A percentile compares a stretch with the other conserved stretches of the same genome.
Evolutionary conservation across 768 basidiomycete genomes (phyloP).

Genomic region (Pleurotus eryngii): DNA sequence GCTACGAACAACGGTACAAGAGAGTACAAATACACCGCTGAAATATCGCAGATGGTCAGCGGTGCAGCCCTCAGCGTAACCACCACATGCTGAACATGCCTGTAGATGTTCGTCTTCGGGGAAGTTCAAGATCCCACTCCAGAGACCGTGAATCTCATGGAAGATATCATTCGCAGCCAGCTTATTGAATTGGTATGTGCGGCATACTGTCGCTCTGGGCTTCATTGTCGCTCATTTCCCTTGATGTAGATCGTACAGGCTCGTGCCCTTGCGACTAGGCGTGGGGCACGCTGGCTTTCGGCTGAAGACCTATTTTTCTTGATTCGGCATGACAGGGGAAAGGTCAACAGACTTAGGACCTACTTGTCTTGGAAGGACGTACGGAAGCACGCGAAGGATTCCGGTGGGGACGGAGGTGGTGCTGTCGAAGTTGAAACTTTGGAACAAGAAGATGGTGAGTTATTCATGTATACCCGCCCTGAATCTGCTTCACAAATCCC

Average conservation of each 20-base stretch:
- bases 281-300: conserved; percentile 81
- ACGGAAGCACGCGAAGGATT: conserved; percentile 90
- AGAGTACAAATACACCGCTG: conserved; percentile 87
- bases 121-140: conserved; percentile 87
- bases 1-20: conserved; percentile 20
- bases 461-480: not conserved
- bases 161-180: conserved; percentile 89
- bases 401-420: conserved; percentile 75
- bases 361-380: conserved; percentile 98
- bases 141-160: conserved; percentile 90
- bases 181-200: conserved; percentile 77
- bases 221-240: not conserved
- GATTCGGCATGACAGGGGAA: conserved; percentile 89
- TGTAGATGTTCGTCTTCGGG: conserved; percentile 94
- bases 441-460: conserved; percentile 79
- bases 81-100: not conserved
- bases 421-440: conserved; percentile 80
- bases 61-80: not conserved
- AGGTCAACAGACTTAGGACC: conserved; percentile 88
- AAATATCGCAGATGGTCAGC: conserved; percentile 91
- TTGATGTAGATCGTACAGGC: conserved; percentile 81
- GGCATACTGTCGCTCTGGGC: not conserved
- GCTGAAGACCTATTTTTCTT: conserved; percentile 97
- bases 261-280: conserved; percentile 73
- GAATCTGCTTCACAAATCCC: not conserved